A percentile compares a stretch with the other conserved stretches of the same genome.
Conservation (phyloP, 192 early-diverging fungal genomes). For the Gaertneriomyces semiglobifer region DNA sequence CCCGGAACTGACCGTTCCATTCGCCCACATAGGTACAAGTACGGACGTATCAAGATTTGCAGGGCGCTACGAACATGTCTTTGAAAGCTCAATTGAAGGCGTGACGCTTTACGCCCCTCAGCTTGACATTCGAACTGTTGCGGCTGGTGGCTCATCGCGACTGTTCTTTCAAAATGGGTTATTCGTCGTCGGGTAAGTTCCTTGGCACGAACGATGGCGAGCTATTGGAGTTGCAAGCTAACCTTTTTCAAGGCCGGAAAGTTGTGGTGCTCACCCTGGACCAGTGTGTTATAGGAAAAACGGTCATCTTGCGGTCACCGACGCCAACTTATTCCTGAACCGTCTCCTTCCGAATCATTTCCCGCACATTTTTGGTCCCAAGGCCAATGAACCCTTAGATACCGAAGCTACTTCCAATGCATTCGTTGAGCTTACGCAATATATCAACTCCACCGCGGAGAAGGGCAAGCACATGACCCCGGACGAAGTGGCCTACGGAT, state of each 20-base stretch:
- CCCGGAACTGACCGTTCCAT: background rate
- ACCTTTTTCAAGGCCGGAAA: conserved; percentile 49
- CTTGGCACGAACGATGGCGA: background rate
- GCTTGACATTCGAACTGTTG: conserved; percentile 91
- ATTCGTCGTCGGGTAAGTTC: conserved; percentile 79
- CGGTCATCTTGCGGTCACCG: conserved; percentile 90
- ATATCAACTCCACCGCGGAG: conserved; percentile 57
- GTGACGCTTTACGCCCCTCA: conserved; percentile 95
- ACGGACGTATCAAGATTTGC: conserved; percentile 90
- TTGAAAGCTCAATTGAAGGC: conserved; percentile 80
- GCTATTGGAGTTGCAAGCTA: background rate
- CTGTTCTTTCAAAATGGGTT: conserved; percentile 91
- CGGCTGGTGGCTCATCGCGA: conserved; percentile 91
- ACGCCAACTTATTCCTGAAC: conserved; percentile 89
- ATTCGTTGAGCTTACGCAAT: conserved; percentile 62
- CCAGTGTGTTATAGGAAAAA: conserved; percentile 93
- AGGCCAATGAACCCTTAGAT: conserved; percentile 80
- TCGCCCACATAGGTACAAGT: conserved; percentile 30
- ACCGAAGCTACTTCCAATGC: conserved; percentile 52
- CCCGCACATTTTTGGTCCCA: conserved; percentile 89
- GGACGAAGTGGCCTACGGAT: conserved; percentile 91
- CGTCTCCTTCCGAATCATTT: conserved; percentile 82
- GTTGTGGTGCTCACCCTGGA: conserved; percentile 90
- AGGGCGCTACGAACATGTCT: conserved; percentile 87
- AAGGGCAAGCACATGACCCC: conserved; percentile 48